A percentile compares a stretch with the other conserved stretches of the same genome.
Evolutionary conservation across 805 yeast genomes (phyloP).

Genomic region (Teunomyces atbi): DNA sequence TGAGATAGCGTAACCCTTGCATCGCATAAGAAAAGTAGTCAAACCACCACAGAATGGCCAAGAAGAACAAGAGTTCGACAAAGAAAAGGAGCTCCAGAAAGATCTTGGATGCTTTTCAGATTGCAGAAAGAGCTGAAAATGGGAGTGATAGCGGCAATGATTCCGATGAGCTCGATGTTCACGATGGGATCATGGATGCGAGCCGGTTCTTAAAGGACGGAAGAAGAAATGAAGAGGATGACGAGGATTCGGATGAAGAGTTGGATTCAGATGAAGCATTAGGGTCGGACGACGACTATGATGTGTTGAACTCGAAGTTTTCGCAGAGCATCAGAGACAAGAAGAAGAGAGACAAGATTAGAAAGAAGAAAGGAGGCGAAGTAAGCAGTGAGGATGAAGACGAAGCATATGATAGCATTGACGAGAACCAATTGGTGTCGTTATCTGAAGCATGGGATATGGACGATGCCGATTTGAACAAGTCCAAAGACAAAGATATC

Average conservation of each 20-base stretch:
- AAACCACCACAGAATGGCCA: constrained; percentile 8
- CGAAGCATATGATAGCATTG: constrained; percentile 68
- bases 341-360: constrained; percentile 34
- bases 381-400: constrained; percentile 24
- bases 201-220: constrained; percentile 29
- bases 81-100: constrained; percentile 36
- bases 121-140: constrained; percentile 40
- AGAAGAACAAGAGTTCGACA: constrained; percentile 15
- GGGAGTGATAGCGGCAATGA: constrained; percentile 19
- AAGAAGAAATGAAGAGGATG: constrained; percentile 21
- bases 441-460: constrained; percentile 88
- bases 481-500: constrained; percentile 15
- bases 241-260: constrained; percentile 57
- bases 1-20: neutral
- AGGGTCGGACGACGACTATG: constrained; percentile 76
- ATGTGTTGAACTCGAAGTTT: constrained; percentile 59
- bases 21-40: constrained; percentile 1
- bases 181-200: constrained; percentile 43
- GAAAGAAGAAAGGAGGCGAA: constrained; percentile 26
- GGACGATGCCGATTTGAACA: constrained; percentile 54
- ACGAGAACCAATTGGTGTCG: constrained; percentile 71
- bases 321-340: constrained; percentile 68
- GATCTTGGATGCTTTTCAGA: constrained; percentile 44
- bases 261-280: constrained; percentile 85
- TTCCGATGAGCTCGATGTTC: constrained; percentile 23